Evolutionary conservation across 148 eudicot species (phyloP).

Genomic region (Fagopyrum esculentum): DNA sequence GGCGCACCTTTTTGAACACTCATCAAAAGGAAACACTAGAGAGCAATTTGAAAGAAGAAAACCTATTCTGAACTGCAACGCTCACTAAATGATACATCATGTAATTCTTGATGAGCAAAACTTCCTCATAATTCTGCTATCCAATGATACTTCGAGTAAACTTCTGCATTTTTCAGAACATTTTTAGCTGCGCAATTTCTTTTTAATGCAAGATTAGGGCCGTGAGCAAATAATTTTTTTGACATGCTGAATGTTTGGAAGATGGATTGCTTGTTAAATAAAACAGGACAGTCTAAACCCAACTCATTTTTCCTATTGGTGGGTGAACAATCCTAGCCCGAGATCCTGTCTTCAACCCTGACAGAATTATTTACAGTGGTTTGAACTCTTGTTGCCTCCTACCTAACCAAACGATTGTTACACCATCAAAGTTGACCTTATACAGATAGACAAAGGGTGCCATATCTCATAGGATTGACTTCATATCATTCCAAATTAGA

Average conservation of each 20-base stretch:
- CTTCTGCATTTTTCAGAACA: too few species aligned
- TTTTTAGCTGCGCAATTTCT: too few species aligned
- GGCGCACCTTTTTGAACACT: too few species aligned
- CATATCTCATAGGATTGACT: not conserved
- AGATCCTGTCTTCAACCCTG: constrained; percentile 2
- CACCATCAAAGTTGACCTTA: not conserved
- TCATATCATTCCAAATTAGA: not conserved
- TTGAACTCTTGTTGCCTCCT: not conserved
- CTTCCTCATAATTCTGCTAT: too few species aligned
- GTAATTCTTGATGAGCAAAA: too few species aligned
- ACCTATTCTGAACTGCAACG: too few species aligned
- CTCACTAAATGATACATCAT: too few species aligned
- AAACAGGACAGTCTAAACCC: too few species aligned
- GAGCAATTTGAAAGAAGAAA: too few species aligned
- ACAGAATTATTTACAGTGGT: not conserved
- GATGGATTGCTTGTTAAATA: not conserved
- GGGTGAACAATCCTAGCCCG: not conserved
- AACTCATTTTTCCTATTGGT: too few species aligned
- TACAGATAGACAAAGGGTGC: not conserved
- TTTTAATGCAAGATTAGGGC: not conserved
- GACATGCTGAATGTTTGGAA: not conserved
- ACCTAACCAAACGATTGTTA: not conserved
- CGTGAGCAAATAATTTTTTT: not conserved
- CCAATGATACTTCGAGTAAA: too few species aligned
- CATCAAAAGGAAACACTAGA: too few species aligned